Conservation (phyloP, 495 filamentous ascomycete species). For the Annulohypoxylon stygium region DNA sequence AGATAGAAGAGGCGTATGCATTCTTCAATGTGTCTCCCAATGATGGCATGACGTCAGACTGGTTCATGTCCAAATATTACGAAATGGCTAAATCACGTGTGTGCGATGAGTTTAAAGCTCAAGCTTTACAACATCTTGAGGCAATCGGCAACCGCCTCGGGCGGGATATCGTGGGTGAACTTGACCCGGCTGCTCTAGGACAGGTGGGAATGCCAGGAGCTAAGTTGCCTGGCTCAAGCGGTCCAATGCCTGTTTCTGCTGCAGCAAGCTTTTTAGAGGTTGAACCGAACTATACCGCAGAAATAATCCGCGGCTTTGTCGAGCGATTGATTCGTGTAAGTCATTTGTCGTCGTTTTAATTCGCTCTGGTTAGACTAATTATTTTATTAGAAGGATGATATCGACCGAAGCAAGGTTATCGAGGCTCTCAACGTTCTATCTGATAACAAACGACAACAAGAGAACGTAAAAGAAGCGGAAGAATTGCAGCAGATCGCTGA, state of each 20-base stretch:
- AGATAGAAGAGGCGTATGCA: slow-evolving; percentile 37
- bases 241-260: slow-evolving; percentile 42
- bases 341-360: not conserved
- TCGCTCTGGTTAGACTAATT: slow-evolving; percentile 13
- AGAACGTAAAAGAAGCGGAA: slow-evolving; percentile 34
- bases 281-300: slow-evolving; percentile 41
- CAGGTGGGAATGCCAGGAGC: slow-evolving; percentile 23
- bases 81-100: slow-evolving; percentile 22
- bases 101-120: slow-evolving; percentile 19
- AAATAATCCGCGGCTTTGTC: slow-evolving; percentile 46
- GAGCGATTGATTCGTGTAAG: slow-evolving; percentile 31
- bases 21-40: slow-evolving; percentile 37
- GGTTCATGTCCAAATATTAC: slow-evolving; percentile 37
- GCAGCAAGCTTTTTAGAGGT: slow-evolving; percentile 37
- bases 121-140: slow-evolving; percentile 43
- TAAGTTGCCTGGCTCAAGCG: not conserved
- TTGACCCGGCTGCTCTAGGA: slow-evolving; percentile 9
- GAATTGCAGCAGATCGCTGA: slow-evolving; percentile 42
- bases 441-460: slow-evolving; percentile 40
- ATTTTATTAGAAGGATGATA: slow-evolving; percentile 30
- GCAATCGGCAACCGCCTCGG: slow-evolving; percentile 40
- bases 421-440: slow-evolving; percentile 49
- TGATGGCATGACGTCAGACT: slow-evolving; percentile 17
- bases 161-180: slow-evolving; percentile 38
- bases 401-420: slow-evolving; percentile 35